phyloP scores from a whole-genome alignment of 495 filamentous ascomycete genomes.

The Penicillium steckii region DNA sequence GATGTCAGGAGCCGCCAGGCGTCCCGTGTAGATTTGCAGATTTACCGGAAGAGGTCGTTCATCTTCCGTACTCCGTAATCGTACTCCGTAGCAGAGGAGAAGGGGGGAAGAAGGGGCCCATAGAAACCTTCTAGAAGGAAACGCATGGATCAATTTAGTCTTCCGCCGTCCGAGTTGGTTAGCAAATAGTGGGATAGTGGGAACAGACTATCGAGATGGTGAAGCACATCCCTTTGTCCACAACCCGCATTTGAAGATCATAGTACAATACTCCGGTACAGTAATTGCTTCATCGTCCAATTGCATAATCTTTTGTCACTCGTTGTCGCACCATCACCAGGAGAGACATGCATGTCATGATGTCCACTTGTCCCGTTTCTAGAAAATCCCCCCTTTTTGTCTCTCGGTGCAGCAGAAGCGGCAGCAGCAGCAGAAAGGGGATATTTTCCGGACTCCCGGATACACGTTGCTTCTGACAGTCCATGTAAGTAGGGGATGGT shows the following conservation, averaged over 20 bases:
- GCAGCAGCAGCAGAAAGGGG: neutral
- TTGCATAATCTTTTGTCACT: neutral
- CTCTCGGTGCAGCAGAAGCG: neutral
- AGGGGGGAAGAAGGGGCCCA: neutral
- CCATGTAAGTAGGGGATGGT: neutral
- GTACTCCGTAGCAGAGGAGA: neutral
- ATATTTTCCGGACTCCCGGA: neutral
- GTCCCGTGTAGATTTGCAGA: conserved; percentile 9
- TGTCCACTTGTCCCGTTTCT: neutral
- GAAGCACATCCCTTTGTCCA: conserved; percentile 7
- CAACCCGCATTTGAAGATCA: conserved; percentile 6
- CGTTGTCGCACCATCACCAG: conserved; percentile 22
- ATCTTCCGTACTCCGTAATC: no score
- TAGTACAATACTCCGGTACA: no score
- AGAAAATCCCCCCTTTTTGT: neutral
- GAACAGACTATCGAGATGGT: conserved; percentile 25
- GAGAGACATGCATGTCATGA: conserved; percentile 18
- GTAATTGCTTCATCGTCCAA: neutral
- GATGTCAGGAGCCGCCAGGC: conserved; percentile 5
- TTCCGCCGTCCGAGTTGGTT: conserved; percentile 17
- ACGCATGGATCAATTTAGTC: conserved; percentile 11
- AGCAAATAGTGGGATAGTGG: conserved; percentile 18
- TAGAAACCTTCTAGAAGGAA: conserved; percentile 30
- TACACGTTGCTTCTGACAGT: conserved; percentile 7
- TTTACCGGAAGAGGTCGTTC: no score